Conservation (phyloP, 1,139 yeast species). For the Saccharomyces hybrid region DNA sequence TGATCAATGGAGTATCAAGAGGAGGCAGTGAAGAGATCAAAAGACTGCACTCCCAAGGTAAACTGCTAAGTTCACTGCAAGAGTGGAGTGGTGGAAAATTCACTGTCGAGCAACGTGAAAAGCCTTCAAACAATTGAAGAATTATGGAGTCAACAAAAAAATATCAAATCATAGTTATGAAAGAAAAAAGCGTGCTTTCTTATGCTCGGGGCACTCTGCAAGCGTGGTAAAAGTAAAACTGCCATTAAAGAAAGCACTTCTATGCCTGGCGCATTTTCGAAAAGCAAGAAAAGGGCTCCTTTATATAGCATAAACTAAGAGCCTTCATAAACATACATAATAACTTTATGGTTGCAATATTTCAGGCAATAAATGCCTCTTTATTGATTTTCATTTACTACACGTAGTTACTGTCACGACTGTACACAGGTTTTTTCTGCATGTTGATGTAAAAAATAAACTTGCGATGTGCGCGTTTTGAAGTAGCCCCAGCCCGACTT, state of each 20-base stretch:
- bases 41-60: constrained; percentile 40
- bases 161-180: no score
- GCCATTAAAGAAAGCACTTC: no score
- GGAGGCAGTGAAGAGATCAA: constrained; percentile 80
- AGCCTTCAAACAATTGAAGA: constrained; percentile 19
- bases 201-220: no score
- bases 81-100: constrained; percentile 19
- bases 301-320: not conserved
- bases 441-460: not conserved
- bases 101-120: constrained; percentile 15
- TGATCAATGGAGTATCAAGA: constrained; percentile 53
- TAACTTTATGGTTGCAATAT: not conserved
- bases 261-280: no score
- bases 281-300: no score
- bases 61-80: constrained; percentile 14
- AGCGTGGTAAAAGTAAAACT: no score
- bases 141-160: no score
- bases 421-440: no score
- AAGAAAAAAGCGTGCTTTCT: no score
- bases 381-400: no score
- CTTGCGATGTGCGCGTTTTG: no score
- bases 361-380: not conserved
- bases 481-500: no score
- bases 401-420: not conserved
- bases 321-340: not conserved